phyloP scores from a whole-genome alignment of 768 basidiomycete genomes.

The Sporobolomyces phaffii region DNA sequence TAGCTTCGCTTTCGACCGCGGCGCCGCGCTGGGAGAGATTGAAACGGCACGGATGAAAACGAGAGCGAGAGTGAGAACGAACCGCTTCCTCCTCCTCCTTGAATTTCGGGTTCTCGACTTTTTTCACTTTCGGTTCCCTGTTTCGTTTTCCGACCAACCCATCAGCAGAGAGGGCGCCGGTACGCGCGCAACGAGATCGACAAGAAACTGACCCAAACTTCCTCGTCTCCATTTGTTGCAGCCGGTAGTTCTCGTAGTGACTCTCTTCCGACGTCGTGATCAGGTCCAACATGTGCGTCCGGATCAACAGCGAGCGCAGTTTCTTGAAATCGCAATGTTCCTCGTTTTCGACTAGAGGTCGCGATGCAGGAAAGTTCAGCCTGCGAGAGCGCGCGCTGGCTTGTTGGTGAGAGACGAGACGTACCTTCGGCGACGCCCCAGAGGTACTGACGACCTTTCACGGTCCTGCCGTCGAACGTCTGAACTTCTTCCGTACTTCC shows the following conservation, averaged over 20 bases:
- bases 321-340: slow-evolving; percentile 99
- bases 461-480: slow-evolving; percentile 79
- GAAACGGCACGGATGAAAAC: not conserved
- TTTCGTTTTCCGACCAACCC: not conserved
- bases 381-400: not conserved
- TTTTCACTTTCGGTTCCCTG: slow-evolving; percentile 88
- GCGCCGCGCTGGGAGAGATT: too few species aligned
- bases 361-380: not conserved
- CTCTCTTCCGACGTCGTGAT: slow-evolving; percentile 91
- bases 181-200: too few species aligned
- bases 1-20: not conserved
- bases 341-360: slow-evolving; percentile 84
- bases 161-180: too few species aligned
- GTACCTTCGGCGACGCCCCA: slow-evolving; percentile 99
- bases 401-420: slow-evolving; percentile 37
- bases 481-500: slow-evolving; percentile 91
- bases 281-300: slow-evolving; percentile 97
- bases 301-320: slow-evolving; percentile 85
- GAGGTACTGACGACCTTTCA: slow-evolving; percentile 96
- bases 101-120: slow-evolving; percentile 98
- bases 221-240: slow-evolving; percentile 98
- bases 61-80: not conserved
- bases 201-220: slow-evolving; percentile 64
- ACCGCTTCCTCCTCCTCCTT: slow-evolving; percentile 93
- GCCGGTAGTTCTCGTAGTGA: slow-evolving; percentile 97